These are phyloP conservation scores for Miamiensis avidus DNA, from an alignment of 169 alveolate species.

Conservation along the genomic window DNA sequence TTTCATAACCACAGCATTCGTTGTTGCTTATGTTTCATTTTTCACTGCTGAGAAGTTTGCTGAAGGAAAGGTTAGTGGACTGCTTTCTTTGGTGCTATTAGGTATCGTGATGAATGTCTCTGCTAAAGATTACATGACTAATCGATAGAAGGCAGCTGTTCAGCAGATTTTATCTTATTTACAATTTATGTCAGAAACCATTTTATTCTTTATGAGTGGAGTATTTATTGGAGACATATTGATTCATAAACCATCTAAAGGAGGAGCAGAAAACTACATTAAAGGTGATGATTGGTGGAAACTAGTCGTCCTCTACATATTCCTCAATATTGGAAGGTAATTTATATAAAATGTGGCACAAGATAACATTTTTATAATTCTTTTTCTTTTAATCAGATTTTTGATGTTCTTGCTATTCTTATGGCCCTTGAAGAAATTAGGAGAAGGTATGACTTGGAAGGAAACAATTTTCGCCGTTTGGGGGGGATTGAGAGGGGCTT, in stretches of 20 bases:
- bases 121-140: constrained; percentile 50
- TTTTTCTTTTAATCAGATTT: constrained; percentile 13
- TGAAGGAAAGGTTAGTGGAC: constrained; percentile 46
- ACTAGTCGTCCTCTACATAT: neutral
- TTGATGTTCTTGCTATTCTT: constrained; percentile 13
- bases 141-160: constrained; percentile 35
- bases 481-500: constrained; percentile 67
- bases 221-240: constrained; percentile 31
- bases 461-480: constrained; percentile 35
- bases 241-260: neutral
- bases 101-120: constrained; percentile 53
- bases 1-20: neutral
- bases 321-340: constrained; percentile 8
- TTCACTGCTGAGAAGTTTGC: neutral
- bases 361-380: too few species aligned
- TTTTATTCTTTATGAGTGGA: constrained; percentile 56
- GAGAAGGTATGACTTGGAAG: constrained; percentile 48
- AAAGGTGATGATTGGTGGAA: constrained; percentile 1
- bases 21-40: neutral
- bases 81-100: constrained; percentile 48
- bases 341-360: too few species aligned
- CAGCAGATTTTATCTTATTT: constrained; percentile 45
- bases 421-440: constrained; percentile 44
- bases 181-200: constrained; percentile 45
- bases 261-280: neutral